Base-by-base conservation (phyloP, 2,329 filamentous ascomycete genomes). In the Sarocladium strictum region DNA sequence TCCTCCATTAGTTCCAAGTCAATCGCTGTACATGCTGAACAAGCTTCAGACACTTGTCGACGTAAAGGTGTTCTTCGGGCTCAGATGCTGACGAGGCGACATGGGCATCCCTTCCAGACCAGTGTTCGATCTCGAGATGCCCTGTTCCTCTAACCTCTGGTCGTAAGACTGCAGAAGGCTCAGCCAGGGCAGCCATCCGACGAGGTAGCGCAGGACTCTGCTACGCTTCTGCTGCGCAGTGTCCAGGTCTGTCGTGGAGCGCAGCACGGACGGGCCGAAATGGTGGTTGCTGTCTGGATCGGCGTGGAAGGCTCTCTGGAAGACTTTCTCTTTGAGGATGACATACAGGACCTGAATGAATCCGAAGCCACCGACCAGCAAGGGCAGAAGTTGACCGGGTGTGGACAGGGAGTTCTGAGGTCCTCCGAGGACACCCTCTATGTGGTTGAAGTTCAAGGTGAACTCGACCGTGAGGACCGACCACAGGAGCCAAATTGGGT, bases 371-470 rank as follows among this genome's bases (percentile, higher is more conserved):
- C 61, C 62, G 51, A 62, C 37, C 15, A 61, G 55, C 41, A 63
- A 58, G 33, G 62, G 61, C 3, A 63, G 56, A 3, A 63, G 60
- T 52, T 62, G 60, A 14, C 58, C 58, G 19, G 62, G 60, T 10
- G 56, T 57, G 24, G 59, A 57, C 2, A 63, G 56, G 5, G 54
- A 49, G 37, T 61, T 55, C 17, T 58, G 26, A 2, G 33, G 43
- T 11, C 59, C 60, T 27, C 62, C 61, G 5, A 63, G 60, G 9
- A 63, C 62, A 19, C 53, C 54, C 19, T 51, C 33, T 6, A 65
- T 52, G 55, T 64, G 56, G 55, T 65, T 65, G 54, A 59, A 62
- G 57, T 64, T 64, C 38, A 65, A 58, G 1, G 63, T 63, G 43
- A 58, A 57, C 38, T 65, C 62, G 54, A 64, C 58, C 23, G 58